Conservation (phyloP, 192 early-diverging fungal species). For the Mortierella hygrophila region DNA sequence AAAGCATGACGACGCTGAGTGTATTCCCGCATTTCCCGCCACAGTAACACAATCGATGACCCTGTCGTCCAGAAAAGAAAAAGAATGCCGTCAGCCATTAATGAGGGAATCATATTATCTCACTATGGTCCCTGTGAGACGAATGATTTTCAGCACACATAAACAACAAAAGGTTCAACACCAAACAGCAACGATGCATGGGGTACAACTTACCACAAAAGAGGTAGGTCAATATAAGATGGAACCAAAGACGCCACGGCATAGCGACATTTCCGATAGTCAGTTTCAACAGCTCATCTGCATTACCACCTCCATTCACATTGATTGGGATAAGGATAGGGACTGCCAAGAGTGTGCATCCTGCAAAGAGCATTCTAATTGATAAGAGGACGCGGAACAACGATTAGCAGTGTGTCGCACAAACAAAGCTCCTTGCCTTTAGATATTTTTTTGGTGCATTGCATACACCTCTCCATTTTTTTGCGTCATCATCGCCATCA, state of each 20-base stretch:
- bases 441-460: too few relatives aligned
- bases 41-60: constrained; percentile 62
- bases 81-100: not conserved
- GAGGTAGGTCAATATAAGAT: constrained; percentile 67
- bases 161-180: constrained; percentile 1
- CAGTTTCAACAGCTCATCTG: constrained; percentile 68
- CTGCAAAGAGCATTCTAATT: constrained; percentile 70
- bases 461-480: not conserved
- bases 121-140: too few relatives aligned
- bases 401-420: not conserved
- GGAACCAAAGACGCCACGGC: constrained; percentile 75
- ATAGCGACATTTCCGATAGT: constrained; percentile 80
- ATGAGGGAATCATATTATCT: not conserved
- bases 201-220: constrained; percentile 62
- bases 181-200: not conserved
- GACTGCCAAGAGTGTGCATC: constrained; percentile 67
- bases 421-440: too few relatives aligned
- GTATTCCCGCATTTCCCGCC: constrained; percentile 70
- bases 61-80: constrained; percentile 27
- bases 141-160: constrained; percentile 14
- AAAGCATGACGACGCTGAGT: constrained; percentile 75
- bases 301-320: constrained; percentile 58
- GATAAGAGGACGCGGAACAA: not conserved
- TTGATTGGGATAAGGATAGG: constrained; percentile 81
- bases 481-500: not conserved